Conservation (phyloP, 305 asterid genomes). For the Fraxinus velutina region DNA sequence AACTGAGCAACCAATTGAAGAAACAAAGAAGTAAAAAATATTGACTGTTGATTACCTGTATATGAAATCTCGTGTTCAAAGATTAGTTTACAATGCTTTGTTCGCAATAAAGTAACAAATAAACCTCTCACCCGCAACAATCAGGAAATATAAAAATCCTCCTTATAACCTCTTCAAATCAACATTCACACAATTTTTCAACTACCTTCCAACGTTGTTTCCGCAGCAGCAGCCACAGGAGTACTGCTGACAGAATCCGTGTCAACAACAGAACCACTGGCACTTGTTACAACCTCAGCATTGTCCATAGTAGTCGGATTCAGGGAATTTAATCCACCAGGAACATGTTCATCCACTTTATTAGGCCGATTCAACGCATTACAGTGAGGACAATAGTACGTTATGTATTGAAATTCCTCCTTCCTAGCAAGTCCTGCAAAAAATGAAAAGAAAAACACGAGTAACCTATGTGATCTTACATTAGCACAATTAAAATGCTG, state of each 20-base stretch:
- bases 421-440: constrained; percentile 53
- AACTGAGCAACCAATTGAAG: neutral
- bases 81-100: neutral
- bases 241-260: neutral
- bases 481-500: neutral
- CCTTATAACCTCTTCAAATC: neutral
- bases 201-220: neutral
- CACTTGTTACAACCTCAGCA: constrained; percentile 18
- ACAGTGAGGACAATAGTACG: constrained; percentile 58
- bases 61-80: neutral
- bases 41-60: neutral
- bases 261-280: constrained; percentile 18
- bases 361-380: constrained; percentile 45
- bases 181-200: neutral
- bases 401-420: constrained; percentile 47
- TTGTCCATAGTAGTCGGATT: constrained; percentile 29
- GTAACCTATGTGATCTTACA: neutral
- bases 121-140: neutral
- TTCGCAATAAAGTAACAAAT: neutral
- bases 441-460: neutral
- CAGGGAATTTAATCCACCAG: constrained; percentile 37
- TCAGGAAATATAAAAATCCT: neutral
- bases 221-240: neutral
- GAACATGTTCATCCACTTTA: constrained; percentile 29
- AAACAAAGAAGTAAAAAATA: neutral